phyloP scores from a whole-genome alignment of 768 basidiomycete species.

The Termitomyces sp. region DNA sequence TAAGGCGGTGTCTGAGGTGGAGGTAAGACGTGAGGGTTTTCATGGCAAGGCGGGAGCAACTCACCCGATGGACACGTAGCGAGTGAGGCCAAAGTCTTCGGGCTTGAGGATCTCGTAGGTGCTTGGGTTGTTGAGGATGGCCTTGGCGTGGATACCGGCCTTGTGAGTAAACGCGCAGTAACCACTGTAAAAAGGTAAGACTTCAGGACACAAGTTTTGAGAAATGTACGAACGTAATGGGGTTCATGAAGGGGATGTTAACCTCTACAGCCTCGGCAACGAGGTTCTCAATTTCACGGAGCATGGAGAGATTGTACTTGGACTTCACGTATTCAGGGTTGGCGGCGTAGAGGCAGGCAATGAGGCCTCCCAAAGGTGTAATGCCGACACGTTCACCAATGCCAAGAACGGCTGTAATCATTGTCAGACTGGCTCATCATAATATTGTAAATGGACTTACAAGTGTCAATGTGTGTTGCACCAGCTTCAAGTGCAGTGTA shows the following conservation, averaged over 20 bases:
- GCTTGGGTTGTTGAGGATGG: conserved; percentile 97
- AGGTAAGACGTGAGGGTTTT: not conserved
- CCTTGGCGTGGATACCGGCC: conserved; percentile 99
- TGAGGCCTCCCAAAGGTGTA: conserved; percentile 93
- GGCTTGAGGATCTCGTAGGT: conserved; percentile 99
- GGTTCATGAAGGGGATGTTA: conserved; percentile 96
- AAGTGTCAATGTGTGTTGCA: conserved; percentile 98
- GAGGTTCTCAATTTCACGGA: conserved; percentile 97
- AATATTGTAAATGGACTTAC: conserved; percentile 36
- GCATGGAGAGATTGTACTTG: conserved; percentile 98
- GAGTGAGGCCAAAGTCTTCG: conserved; percentile 95
- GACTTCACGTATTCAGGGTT: conserved; percentile 98
- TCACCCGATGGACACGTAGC: conserved; percentile 96
- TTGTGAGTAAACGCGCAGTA: conserved; percentile 99
- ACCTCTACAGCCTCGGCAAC: conserved; percentile 99
- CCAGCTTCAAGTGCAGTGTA: conserved; percentile 98
- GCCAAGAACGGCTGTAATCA: conserved; percentile 77
- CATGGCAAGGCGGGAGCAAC: conserved; percentile 14
- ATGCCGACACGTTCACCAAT: conserved; percentile 99
- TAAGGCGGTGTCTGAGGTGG: conserved; percentile 74
- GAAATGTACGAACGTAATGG: conserved; percentile 64
- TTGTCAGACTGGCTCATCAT: not conserved
- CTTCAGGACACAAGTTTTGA: not conserved
- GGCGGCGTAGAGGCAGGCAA: conserved; percentile 95
- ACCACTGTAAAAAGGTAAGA: conserved; percentile 51